A percentile compares a stretch with the other conserved stretches of the same genome.
Conservation (phyloP, 305 asterid genomes). For the Andrographis paniculata region DNA sequence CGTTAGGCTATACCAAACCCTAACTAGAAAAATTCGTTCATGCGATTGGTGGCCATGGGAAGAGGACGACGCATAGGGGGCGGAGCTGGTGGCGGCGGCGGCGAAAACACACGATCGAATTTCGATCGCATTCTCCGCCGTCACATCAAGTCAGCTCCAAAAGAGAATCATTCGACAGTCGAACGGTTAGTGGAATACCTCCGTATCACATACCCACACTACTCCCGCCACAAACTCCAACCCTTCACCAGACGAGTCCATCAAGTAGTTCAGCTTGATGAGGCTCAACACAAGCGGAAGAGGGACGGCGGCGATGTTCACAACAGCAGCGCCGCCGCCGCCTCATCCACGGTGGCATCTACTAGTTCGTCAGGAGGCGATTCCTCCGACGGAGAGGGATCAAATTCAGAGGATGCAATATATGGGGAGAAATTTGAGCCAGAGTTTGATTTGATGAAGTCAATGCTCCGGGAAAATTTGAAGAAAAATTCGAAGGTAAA, state of each 20-base stretch:
- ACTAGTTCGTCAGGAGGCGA: constrained; percentile 28
- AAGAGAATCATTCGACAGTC: constrained; percentile 23
- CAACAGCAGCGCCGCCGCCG: constrained; percentile 20
- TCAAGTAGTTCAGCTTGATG: constrained; percentile 27
- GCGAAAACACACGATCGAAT: constrained; percentile 13
- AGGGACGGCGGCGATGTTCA: constrained; percentile 16
- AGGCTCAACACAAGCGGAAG: constrained; percentile 33
- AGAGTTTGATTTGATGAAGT: constrained; percentile 58
- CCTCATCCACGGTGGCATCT: constrained; percentile 38
- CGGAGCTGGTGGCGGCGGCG: constrained; percentile 18
- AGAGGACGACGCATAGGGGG: constrained; percentile 15
- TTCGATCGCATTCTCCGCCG: constrained; percentile 33
- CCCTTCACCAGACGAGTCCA: constrained; percentile 41
- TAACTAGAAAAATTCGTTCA: too few species aligned
- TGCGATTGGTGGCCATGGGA: constrained; percentile 21
- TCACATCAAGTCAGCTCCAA: constrained; percentile 31
- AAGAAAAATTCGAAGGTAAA: constrained; percentile 30
- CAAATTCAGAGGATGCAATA: constrained; percentile 48
- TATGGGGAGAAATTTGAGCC: constrained; percentile 55
- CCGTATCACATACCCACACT: constrained; percentile 39
- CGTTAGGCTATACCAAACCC: too few species aligned
- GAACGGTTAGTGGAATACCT: constrained; percentile 66
- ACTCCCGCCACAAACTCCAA: constrained; percentile 42
- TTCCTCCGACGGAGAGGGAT: constrained; percentile 30
- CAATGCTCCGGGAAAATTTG: constrained; percentile 51